phyloP scores from a whole-genome alignment of 805 yeast genomes.

The Teunomyces cretensis region DNA sequence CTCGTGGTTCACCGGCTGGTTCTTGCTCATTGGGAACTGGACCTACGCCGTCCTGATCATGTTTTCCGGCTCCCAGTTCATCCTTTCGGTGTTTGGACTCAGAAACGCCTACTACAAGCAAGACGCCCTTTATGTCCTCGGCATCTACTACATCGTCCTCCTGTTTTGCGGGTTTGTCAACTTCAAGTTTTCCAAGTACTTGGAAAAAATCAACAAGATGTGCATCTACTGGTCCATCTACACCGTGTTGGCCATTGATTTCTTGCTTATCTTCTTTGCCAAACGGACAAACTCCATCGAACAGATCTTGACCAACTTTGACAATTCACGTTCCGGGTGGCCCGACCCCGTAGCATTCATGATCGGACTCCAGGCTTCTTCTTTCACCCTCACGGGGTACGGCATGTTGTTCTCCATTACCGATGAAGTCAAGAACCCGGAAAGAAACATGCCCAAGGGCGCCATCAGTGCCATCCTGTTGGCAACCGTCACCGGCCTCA shows the following conservation, averaged over 20 bases:
- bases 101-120: constrained; percentile 58
- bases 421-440: constrained; percentile 78
- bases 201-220: constrained; percentile 62
- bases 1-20: constrained; percentile 82
- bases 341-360: constrained; percentile 68
- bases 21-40: constrained; percentile 72
- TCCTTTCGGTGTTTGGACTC: constrained; percentile 65
- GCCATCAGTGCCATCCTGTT: constrained; percentile 63
- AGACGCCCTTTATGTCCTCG: constrained; percentile 54
- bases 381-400: constrained; percentile 79
- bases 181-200: constrained; percentile 54
- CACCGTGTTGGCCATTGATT: constrained; percentile 67
- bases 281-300: constrained; percentile 57
- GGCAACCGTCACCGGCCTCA: constrained; percentile 66
- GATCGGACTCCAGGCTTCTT: constrained; percentile 75
- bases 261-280: constrained; percentile 58
- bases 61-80: constrained; percentile 74
- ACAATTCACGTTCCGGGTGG: constrained; percentile 76
- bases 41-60: constrained; percentile 71
- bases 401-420: constrained; percentile 80
- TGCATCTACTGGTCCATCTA: constrained; percentile 77
- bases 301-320: constrained; percentile 63
- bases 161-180: constrained; percentile 62
- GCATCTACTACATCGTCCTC: constrained; percentile 57
- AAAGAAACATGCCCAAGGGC: constrained; percentile 72